Base-by-base conservation (phyloP, 108 stramenopile species). In the Cyclotella kingstonii region DNA sequence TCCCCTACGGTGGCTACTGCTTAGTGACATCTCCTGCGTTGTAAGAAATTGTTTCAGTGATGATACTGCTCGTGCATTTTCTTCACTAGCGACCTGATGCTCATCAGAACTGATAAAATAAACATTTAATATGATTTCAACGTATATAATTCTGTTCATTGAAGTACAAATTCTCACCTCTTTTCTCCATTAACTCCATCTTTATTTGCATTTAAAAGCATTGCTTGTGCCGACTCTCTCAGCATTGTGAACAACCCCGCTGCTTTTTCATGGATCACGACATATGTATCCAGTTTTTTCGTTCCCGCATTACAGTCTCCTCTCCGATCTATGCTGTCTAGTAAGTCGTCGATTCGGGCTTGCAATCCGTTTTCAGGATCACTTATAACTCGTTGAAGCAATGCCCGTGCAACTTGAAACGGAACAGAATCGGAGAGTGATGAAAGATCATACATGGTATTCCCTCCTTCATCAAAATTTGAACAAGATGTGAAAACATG, bases 241-340 rank as follows among this genome's bases (percentile, higher is more conserved):
- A 91, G 46, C 64, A 91, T 63, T 15, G 68, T 66, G 64, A 91
- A 91, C 25, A 91, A 69, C 14, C 83, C 84, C 42, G 90, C 84
- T 10, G 90, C 87, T 49, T 91, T 91, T 38, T 91, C 87, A 39
- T 91, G 90, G 61, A 91, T 81, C 34, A 91, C 86, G 2, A 91
- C 90, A 77, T 88, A 91, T 2, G 87, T 91, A 73, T 91, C 90
- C 34, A 91, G 70, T 61, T 91, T 91, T 76, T 88, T 86, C 11
- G 90, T 71, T 30, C 87, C 90, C 1, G 84, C 80, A 58, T 91
- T 85, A 55, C 86, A 87, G 54, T 87, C 90, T 14, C 85, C 85
- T 14, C 71, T 68, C 12, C 81, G 76, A 60, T 91, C 90, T 62
- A 91, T 89, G 39, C 81, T 91, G 5, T 81, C 84, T 57, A 91